A percentile compares a stretch with the other conserved stretches of the same genome.
phyloP scores from a whole-genome alignment of 805 yeast species.

The Saccharomycopsis fodiens region DNA sequence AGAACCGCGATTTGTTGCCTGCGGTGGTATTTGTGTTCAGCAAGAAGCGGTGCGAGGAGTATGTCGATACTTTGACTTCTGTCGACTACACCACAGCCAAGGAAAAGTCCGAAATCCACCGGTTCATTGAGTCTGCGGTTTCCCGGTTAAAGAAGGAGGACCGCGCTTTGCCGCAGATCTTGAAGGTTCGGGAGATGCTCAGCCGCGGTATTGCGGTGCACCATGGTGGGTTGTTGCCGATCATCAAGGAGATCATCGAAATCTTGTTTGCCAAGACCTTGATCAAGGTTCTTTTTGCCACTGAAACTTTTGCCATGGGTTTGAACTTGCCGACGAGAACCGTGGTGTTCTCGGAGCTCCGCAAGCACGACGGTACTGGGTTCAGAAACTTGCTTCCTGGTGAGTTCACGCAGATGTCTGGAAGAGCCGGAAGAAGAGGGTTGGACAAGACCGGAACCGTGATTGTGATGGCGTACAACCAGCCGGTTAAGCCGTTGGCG shows the following conservation, averaged over 20 bases:
- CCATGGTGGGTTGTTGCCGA: slow-evolving; percentile 90
- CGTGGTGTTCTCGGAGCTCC: slow-evolving; percentile 76
- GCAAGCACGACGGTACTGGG: slow-evolving; percentile 86
- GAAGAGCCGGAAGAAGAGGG: slow-evolving; percentile 98
- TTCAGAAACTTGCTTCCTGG: slow-evolving; percentile 86
- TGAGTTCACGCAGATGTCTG: slow-evolving; percentile 98
- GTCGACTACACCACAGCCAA: slow-evolving; percentile 75
- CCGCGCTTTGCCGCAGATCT: slow-evolving; percentile 85
- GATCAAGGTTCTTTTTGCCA: slow-evolving; percentile 88
- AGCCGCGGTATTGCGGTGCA: slow-evolving; percentile 93
- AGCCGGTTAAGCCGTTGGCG: slow-evolving; percentile 47
- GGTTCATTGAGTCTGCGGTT: slow-evolving; percentile 88
- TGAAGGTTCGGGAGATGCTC: slow-evolving; percentile 72
- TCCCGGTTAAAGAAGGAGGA: slow-evolving; percentile 86
- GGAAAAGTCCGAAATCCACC: slow-evolving; percentile 85
- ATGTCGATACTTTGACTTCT: slow-evolving; percentile 69
- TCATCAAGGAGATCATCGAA: slow-evolving; percentile 89
- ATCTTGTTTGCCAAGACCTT: slow-evolving; percentile 81
- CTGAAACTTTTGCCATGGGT: slow-evolving; percentile 99
- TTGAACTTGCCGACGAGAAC: slow-evolving; percentile 94
- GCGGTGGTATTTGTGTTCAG: slow-evolving; percentile 92
- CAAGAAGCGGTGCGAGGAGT: slow-evolving; percentile 87
- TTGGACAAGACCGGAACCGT: slow-evolving; percentile 91
- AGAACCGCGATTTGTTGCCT: slow-evolving; percentile 67
- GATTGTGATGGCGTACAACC: slow-evolving; percentile 76